These are phyloP conservation scores for Bimuria novae-zelandiae DNA, from an alignment of 2,329 filamentous ascomycete genomes.

Conservation along the genomic window DNA sequence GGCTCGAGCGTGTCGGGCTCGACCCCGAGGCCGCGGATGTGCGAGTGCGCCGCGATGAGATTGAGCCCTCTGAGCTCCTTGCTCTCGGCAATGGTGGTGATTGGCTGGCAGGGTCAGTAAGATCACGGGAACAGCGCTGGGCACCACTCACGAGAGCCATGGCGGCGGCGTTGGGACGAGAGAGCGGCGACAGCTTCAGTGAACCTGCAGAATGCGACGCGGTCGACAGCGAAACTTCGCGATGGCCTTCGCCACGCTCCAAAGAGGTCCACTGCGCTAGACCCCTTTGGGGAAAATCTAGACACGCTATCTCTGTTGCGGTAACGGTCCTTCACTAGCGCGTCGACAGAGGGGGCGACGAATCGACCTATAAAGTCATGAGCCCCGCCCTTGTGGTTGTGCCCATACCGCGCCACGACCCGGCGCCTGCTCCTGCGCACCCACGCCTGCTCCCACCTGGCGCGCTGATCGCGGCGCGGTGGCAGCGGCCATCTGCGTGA, in stretches of 20 bases:
- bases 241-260: no score
- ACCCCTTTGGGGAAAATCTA: background rate
- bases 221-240: conserved; percentile 24
- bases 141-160: conserved; percentile 40
- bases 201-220: no score
- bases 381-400: background rate
- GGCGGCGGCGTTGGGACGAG: conserved; percentile 15
- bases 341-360: background rate
- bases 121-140: background rate
- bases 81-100: conserved; percentile 87
- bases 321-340: background rate
- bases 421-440: background rate
- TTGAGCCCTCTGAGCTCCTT: conserved; percentile 96
- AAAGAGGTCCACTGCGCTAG: background rate
- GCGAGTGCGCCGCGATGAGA: conserved; percentile 96
- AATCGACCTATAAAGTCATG: background rate
- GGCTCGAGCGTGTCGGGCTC: conserved; percentile 90
- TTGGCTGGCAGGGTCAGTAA: conserved; percentile 46
- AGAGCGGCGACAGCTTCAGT: no score
- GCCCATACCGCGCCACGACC: background rate
- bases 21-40: conserved; percentile 94
- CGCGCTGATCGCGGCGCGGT: background rate
- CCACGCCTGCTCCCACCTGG: background rate
- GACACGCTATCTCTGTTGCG: background rate
- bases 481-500: background rate